phyloP scores from a whole-genome alignment of 495 filamentous ascomycete species.

The Acidomyces sp. region DNA sequence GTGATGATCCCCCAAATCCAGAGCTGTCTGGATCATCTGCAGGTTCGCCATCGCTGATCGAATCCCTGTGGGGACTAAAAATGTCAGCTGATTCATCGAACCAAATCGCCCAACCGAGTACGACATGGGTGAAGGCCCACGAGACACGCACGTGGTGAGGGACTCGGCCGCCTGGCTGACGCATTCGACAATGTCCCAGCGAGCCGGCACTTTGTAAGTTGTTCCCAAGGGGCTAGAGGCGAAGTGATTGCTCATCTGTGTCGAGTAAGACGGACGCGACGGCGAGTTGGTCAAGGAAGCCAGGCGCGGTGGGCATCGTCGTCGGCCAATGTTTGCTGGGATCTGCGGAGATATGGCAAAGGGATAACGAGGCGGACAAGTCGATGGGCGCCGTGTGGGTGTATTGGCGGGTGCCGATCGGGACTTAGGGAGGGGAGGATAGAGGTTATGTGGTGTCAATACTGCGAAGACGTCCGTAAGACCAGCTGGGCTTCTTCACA shows the following conservation, averaged over 20 bases:
- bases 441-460: not conserved
- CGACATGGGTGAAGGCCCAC: not conserved
- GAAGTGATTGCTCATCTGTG: not conserved
- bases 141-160: not conserved
- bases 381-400: not conserved
- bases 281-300: not conserved
- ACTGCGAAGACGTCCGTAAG: not conserved
- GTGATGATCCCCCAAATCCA: too few species aligned
- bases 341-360: not conserved
- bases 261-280: not conserved
- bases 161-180: not conserved
- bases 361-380: not conserved
- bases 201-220: too few species aligned
- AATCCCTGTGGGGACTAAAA: not conserved
- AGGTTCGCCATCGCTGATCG: too few species aligned
- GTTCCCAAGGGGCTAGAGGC: too few species aligned
- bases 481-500: not conserved
- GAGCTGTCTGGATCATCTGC: too few species aligned
- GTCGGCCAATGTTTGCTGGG: conserved; percentile 1
- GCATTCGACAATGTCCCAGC: too few species aligned
- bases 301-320: not conserved
- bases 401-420: not conserved
- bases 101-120: not conserved
- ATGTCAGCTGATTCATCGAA: not conserved
- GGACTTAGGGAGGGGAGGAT: not conserved